Evolutionary conservation across 2,329 filamentous ascomycete species (phyloP).

Genomic region (Fusarium sambucinum): DNA sequence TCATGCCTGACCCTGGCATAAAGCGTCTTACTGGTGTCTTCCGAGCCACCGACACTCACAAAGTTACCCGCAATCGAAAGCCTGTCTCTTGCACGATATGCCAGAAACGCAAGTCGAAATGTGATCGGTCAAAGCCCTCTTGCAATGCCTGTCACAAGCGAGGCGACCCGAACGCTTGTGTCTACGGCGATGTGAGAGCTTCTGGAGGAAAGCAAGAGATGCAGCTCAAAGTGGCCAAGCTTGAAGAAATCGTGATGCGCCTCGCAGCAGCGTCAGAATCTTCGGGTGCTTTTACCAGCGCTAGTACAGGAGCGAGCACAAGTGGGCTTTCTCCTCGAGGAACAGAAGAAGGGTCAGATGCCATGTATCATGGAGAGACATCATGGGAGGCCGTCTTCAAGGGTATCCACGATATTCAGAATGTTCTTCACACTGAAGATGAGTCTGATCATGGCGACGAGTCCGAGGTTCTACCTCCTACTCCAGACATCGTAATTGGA

Average conservation of each 20-base stretch:
- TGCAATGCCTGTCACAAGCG: slow-evolving; percentile 57
- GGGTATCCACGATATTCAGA: slow-evolving; percentile 58
- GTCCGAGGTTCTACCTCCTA: slow-evolving; percentile 20
- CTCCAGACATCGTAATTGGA: slow-evolving; percentile 53
- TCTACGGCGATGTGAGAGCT: slow-evolving; percentile 46
- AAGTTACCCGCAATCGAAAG: slow-evolving; percentile 56
- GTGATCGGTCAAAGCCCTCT: slow-evolving; percentile 55
- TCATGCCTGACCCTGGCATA: slow-evolving; percentile 44
- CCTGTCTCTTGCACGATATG: slow-evolving; percentile 58
- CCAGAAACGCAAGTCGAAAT: slow-evolving; percentile 58
- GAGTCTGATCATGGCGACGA: slow-evolving; percentile 15
- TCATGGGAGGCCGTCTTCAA: slow-evolving; percentile 59
- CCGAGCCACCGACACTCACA: slow-evolving; percentile 51
- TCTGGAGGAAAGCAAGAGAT: slow-evolving; percentile 51
- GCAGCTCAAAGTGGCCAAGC: slow-evolving; percentile 55
- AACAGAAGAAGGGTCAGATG: slow-evolving; percentile 28
- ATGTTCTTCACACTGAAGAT: slow-evolving; percentile 47
- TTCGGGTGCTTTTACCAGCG: background rate
- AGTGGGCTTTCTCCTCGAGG: background rate
- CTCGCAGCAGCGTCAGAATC: slow-evolving; percentile 46
- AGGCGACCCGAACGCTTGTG: slow-evolving; percentile 52
- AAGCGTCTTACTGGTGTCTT: slow-evolving; percentile 53
- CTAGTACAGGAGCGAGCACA: background rate
- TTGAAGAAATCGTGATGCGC: slow-evolving; percentile 58
- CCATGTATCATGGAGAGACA: slow-evolving; percentile 54